phyloP scores from a whole-genome alignment of 1,284 basidiomycete species.

The Anthracocystis setariae region DNA sequence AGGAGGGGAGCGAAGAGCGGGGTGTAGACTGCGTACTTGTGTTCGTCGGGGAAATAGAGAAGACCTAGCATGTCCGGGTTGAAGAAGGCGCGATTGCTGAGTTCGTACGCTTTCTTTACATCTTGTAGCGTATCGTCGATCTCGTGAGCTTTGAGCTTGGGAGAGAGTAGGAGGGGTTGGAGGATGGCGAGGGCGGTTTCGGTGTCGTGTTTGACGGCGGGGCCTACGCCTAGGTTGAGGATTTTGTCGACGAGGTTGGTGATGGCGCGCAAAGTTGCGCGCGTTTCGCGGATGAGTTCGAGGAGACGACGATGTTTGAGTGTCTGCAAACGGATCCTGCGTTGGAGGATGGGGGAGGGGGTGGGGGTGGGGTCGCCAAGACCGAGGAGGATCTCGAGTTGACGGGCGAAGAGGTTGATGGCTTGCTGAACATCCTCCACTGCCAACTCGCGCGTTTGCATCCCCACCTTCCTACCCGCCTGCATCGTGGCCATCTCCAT shows the following conservation, averaged over 20 bases:
- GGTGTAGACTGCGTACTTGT: conserved; percentile 68
- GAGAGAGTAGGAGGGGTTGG: conserved; percentile 52
- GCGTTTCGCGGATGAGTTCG: conserved; percentile 42
- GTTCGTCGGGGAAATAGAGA: conserved; percentile 80
- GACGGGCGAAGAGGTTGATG: conserved; percentile 79
- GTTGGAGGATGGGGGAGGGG: background rate
- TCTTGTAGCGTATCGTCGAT: conserved; percentile 71
- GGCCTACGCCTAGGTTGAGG: conserved; percentile 58
- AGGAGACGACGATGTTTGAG: conserved; percentile 48
- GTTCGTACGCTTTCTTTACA: conserved; percentile 76
- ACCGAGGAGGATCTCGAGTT: conserved; percentile 82
- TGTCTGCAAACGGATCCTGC: conserved; percentile 13
- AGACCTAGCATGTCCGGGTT: conserved; percentile 94
- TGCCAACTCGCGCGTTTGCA: conserved; percentile 14
- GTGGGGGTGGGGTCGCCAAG: conserved; percentile 67
- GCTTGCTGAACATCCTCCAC: conserved; percentile 71
- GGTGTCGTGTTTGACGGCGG: conserved; percentile 46
- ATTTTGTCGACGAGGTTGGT: conserved; percentile 57
- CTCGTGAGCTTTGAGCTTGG: background rate
- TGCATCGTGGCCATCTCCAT: background rate
- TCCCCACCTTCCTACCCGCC: background rate
- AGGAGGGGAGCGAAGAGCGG: conserved; percentile 69
- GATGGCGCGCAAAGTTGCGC: conserved; percentile 56
- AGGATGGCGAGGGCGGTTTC: conserved; percentile 20
- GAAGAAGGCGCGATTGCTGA: conserved; percentile 92